Evolutionary conservation across 495 filamentous ascomycete genomes (phyloP), one percentile per base, ranked within the genome.

Genomic region (Letharia lupina): DNA sequence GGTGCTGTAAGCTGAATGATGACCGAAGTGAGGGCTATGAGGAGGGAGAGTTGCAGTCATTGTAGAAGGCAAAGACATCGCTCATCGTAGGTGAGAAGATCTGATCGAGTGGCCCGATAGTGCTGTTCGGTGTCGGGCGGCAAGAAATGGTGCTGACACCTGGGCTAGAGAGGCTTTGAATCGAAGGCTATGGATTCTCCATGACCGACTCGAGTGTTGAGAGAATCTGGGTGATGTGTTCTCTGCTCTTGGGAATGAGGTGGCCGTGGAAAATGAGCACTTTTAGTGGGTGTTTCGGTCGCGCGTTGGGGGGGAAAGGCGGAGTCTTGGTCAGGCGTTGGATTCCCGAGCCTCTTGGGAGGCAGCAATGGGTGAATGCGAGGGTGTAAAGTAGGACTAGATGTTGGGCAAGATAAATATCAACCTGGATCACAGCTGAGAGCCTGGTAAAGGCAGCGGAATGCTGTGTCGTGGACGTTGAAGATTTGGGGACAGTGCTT

Each of bases 61-160:
- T 59, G 88, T 91, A 59, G 90, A 92, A 57, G 90, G 90, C 23
- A 90, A 91, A 79, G 91, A 93, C 91, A 95, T 95, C 73, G 72
- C 73, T 67, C 61, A 66, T 59, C 16, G 37, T 47, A 40, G 42
- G 20, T 18, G 48, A 41, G n/a, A 9, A 54, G 13, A 61, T 48
- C 37, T 54, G 15, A n/a, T 31, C 7, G 37, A 61, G 45, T 41
- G 44, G 59, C 12, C 23, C 11, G 57, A 58, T 28, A 56, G 62
- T 52, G 41, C 62, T 44, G 57, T 57, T 58, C 63, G 63, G 63
- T 58, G 23, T 58, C 56, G 63, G 37, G 39, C 45, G 60, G 42
- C 44, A 61, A 59, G 31, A 35, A 23, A 41, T n/a, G 33, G 40
- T 59, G 57, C 61, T 48, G 52, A 63, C 65, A 48, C 23, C 61